Base-by-base conservation (phyloP, 768 basidiomycete species). In the Xerocomellus dryophilus region DNA sequence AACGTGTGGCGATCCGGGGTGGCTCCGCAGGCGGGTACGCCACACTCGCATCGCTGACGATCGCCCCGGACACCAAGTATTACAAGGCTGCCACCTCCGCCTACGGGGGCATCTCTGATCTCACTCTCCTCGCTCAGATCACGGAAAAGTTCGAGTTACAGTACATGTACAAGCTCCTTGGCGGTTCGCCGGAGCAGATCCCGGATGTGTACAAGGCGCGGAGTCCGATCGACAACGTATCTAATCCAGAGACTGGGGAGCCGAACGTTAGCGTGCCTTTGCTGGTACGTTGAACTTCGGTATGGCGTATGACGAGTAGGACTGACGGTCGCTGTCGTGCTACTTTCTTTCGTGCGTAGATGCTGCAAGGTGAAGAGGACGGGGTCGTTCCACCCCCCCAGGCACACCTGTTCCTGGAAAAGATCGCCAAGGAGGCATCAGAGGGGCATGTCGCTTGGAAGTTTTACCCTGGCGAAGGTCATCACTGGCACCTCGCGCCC, bases 11-110 rank as follows among this genome's bases (percentile, higher is more conserved):
- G 6, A 85, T 90, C 59, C 81, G 85, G 4, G 88, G 88, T 0
- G 75, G 79, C 1, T 87, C 85, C 12, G 79, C 87, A 9, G 88
- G 88, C 17, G 89, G 88, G 0, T 88, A 76, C 65, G 86, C 86
- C 1, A 76, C 76, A 1, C 81, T 92, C 21, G 70, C 69, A 1
- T 74, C 73, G 54, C 54, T 6, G 15, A 42, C 41, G 14, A 42
- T 42, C 41, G 41, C 41, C 7, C 41, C 41, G 23, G 15, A 42
- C 21, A 23, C 41, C 14, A 15, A 7, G 41, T 42, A 35, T 15
- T 35, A 15, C 15, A 35, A 25, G 8, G 15, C 21, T 23, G 41
- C 21, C 23, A 25, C 41, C 41, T 42, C 41, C 2, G 41, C 41
- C 0, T 25, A 42, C 8, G 41, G 41, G 14, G 41, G 21, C 15